Base-by-base conservation (phyloP, 2,329 filamentous ascomycete genomes). In the Purpureocillium takamizusanense region DNA sequence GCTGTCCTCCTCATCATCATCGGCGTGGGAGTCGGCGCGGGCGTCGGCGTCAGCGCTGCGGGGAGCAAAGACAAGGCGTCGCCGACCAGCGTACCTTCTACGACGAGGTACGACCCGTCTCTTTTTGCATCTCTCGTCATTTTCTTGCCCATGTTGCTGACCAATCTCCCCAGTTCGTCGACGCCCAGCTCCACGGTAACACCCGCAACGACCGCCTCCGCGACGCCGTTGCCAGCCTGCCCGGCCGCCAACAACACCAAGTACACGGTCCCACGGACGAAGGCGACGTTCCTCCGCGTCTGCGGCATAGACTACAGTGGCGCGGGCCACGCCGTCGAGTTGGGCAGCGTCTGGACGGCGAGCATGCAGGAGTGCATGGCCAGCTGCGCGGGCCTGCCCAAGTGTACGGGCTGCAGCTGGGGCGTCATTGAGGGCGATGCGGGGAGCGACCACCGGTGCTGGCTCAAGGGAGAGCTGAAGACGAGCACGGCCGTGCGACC, bases 261-360 rank as follows among this genome's bases (percentile, higher is more conserved):
- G n/a, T 70, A 65, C 46, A 37, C 51, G 17, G 64, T 67, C 1
- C 59, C 63, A 1, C 56, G 58, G 8, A 63, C 63, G 4, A 48
- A 57, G 7, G 63, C 61, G 43, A 50, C 42, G 8, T 72, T 72
- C 53, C 45, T 62, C 16, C 66, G 63, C 7, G 37, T 65, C 14
- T 72, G 68, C 49, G 67, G 65, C 23, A 48, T 69, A 39, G 68
- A 72, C 50, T 69, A 65, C 47, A 59, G 52, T 42, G 58, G 60
- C n/a, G 42, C 41, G 2, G 48, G 44, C 14, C 49, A 51, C n/a
- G 60, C 62, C 29, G 47, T 48, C 13, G 60, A 64, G 41, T 50
- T 65, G 29, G 55, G 45, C 13, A 54, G 52, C 34, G 55, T 63
- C 16, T 53, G 51, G 41, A 65, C 62, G 2, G 50, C 54, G 35